phyloP scores from a whole-genome alignment of 1,139 yeast species.

The Magnusiomyces tetraspermus region DNA sequence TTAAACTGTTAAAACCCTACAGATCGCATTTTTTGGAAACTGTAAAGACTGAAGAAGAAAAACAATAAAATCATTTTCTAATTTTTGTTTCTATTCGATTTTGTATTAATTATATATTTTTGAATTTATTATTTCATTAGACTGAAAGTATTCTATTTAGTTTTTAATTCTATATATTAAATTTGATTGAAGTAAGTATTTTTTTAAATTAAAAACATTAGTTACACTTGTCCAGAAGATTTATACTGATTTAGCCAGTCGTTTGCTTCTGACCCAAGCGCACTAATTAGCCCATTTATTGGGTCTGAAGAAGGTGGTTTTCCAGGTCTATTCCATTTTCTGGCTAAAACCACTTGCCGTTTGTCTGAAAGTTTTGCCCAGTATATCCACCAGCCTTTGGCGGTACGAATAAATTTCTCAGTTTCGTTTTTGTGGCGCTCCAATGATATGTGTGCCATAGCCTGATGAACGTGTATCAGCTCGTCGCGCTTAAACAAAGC shows the following conservation, averaged over 20 bases:
- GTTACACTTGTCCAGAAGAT: conserved; percentile 22
- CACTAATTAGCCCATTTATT: conserved; percentile 21
- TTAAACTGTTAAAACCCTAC: conserved; percentile 9
- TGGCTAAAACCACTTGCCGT: conserved; percentile 24
- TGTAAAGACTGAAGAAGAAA: background rate
- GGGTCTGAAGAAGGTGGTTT: conserved; percentile 17
- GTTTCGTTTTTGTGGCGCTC: conserved; percentile 18
- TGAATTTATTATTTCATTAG: too few species aligned
- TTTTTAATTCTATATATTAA: too few species aligned
- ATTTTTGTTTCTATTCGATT: too few species aligned
- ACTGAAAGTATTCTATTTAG: too few species aligned
- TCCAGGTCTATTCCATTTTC: conserved; percentile 22
- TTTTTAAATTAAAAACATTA: background rate
- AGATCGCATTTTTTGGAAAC: conserved; percentile 12
- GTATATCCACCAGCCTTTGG: conserved; percentile 28
- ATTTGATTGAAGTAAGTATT: too few species aligned
- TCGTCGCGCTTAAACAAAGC: conserved; percentile 18
- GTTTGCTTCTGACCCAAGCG: conserved; percentile 27
- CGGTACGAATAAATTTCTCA: conserved; percentile 26
- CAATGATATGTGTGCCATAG: conserved; percentile 18
- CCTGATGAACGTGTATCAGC: conserved; percentile 24
- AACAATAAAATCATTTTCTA: background rate
- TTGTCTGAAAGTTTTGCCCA: conserved; percentile 24
- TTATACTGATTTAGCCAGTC: conserved; percentile 26
- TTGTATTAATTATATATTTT: too few species aligned